These are phyloP conservation scores for Tulasnella sp. DNA, from an alignment of 768 basidiomycete genomes.

Conservation along the genomic window DNA sequence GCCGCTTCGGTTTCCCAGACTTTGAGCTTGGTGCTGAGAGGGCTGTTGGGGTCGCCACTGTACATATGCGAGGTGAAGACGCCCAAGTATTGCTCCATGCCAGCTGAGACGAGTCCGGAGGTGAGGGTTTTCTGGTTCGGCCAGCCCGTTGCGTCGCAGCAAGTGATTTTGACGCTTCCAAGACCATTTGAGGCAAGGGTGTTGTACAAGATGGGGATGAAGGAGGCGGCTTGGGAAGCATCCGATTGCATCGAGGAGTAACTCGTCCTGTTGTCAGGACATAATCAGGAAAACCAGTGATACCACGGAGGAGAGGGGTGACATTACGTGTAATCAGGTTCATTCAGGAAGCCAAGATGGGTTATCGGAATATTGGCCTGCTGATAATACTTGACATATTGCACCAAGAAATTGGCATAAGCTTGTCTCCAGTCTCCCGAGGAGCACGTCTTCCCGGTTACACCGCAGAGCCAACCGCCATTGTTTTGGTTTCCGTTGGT, in stretches of 20 bases:
- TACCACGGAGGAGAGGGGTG: background rate
- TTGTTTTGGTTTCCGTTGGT: slow-evolving; percentile 10
- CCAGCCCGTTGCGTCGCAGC: slow-evolving; percentile 12
- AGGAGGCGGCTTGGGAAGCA: background rate
- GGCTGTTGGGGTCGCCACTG: background rate
- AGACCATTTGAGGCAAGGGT: background rate
- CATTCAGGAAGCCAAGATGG: slow-evolving; percentile 11
- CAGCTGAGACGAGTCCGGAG: slow-evolving; percentile 1
- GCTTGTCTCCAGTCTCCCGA: slow-evolving; percentile 15
- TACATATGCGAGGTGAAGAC: slow-evolving; percentile 11
- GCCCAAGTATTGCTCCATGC: slow-evolving; percentile 3
- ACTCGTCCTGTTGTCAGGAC: background rate
- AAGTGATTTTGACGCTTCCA: slow-evolving; percentile 1
- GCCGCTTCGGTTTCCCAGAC: slow-evolving; percentile 14
- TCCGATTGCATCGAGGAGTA: background rate
- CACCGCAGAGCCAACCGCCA: slow-evolving; percentile 13
- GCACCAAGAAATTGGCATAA: slow-evolving; percentile 14
- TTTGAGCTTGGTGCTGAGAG: slow-evolving; percentile 5
- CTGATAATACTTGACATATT: slow-evolving; percentile 13
- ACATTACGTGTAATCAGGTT: slow-evolving; percentile 6
- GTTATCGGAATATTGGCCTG: background rate
- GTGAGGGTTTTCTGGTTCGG: slow-evolving; percentile 3
- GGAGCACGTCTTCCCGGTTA: slow-evolving; percentile 12
- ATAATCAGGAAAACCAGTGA: background rate
- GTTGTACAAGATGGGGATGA: slow-evolving; percentile 4